Conservation (phyloP, 202 grass and related monocot species). For the Bolboschoenoplectus hybrid region DNA sequence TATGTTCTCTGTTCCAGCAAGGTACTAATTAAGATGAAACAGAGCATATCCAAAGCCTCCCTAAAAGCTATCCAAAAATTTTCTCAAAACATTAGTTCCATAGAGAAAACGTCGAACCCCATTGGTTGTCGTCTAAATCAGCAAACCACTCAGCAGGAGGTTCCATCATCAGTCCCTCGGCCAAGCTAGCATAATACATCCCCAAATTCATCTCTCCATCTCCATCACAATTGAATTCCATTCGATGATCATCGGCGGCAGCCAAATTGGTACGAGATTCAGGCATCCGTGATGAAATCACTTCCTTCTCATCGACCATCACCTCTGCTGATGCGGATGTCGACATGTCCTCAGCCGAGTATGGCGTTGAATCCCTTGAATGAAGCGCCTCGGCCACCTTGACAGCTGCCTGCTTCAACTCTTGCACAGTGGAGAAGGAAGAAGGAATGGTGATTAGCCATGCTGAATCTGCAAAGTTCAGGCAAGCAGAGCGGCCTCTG, state of each 20-base stretch:
- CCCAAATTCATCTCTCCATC: slow-evolving; percentile 45
- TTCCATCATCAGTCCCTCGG: slow-evolving; percentile 50
- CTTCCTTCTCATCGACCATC: not conserved
- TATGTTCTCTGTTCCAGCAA: too few relatives aligned
- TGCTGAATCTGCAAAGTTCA: slow-evolving; percentile 78
- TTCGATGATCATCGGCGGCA: not conserved
- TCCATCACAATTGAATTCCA: slow-evolving; percentile 35
- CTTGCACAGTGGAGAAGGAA: slow-evolving; percentile 28
- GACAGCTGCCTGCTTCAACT: slow-evolving; percentile 39
- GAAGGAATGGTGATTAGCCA: slow-evolving; percentile 50
- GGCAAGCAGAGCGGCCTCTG: slow-evolving; percentile 46
- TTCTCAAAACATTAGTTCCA: not conserved
- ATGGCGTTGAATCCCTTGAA: not conserved
- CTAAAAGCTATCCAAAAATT: too few relatives aligned
- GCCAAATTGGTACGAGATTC: not conserved
- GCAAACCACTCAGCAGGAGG: slow-evolving; percentile 31
- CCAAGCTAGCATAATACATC: slow-evolving; percentile 52
- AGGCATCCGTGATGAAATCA: not conserved
- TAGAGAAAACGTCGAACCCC: not conserved
- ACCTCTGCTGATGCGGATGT: not conserved
- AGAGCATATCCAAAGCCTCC: too few relatives aligned
- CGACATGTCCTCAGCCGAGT: not conserved
- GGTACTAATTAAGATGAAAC: too few relatives aligned
- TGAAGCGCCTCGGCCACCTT: slow-evolving; percentile 49
- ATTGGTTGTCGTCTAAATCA: slow-evolving; percentile 39